A percentile compares a stretch with the other conserved stretches of the same genome.
These are phyloP conservation scores for Baudoinia panamericana DNA, from an alignment of 495 filamentous ascomycete genomes.

Conservation along the genomic window DNA sequence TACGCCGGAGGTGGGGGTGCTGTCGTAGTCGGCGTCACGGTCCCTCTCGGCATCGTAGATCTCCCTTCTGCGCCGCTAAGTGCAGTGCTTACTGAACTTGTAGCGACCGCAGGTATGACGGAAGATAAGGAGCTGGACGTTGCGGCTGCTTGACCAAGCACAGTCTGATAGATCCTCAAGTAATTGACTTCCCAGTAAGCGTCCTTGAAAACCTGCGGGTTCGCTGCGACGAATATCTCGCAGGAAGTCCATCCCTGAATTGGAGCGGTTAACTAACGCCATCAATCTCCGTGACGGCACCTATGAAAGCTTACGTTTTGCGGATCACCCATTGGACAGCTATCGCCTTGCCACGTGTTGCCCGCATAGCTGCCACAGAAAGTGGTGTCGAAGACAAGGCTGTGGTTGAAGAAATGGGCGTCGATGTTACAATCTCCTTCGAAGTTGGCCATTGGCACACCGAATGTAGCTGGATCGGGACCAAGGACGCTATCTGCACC, in stretches of 20 bases:
- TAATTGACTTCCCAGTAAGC: conserved; percentile 28
- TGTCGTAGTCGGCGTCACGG: neutral
- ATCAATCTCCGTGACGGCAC: conserved; percentile 8
- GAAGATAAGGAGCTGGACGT: conserved; percentile 4
- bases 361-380: conserved; percentile 91
- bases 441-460: conserved; percentile 53
- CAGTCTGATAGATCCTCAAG: conserved; percentile 24
- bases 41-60: conserved; percentile 6
- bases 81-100: conserved; percentile 7
- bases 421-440: conserved; percentile 49
- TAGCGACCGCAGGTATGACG: conserved; percentile 7
- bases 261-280: conserved; percentile 17
- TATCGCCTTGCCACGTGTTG: conserved; percentile 17
- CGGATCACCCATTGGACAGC: conserved; percentile 1
- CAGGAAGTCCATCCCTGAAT: conserved; percentile 18
- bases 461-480: conserved; percentile 31
- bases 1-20: neutral
- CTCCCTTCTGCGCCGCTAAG: conserved; percentile 5
- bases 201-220: conserved; percentile 25
- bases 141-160: neutral
- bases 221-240: conserved; percentile 24
- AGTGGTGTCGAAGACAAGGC: conserved; percentile 68
- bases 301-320: conserved; percentile 3
- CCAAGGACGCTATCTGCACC: conserved; percentile 44
- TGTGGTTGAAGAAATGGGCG: conserved; percentile 54